Base-by-base conservation (phyloP, 2,329 filamentous ascomycete species). In the Sporothrix dimorphospora region DNA sequence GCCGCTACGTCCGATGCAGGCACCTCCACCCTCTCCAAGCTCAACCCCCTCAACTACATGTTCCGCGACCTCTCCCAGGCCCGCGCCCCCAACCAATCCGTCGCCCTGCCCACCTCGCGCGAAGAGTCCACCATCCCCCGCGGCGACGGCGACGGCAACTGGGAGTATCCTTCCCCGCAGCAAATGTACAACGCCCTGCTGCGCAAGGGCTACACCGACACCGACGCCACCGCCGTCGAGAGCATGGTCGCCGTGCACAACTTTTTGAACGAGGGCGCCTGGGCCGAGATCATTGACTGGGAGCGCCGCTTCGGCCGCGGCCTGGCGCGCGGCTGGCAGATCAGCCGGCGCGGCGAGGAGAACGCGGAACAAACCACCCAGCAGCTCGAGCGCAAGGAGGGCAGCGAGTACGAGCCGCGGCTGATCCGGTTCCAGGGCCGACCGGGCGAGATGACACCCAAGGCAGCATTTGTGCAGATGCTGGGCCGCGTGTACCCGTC, bases 131-230 rank as follows among this genome's bases (percentile, higher is more conserved):
- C 94, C 0, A 99, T 99, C 77, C 96, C 96, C n/a, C 92, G 92
- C 76, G 93, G 92, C 78, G 90, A 92, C 73, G 87, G 89, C 65
- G 87, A 90, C 69, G 89, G 90, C 63, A 97, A 93, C 78, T 99
- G 96, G 96, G 96, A 98, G 82, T 99, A 99, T 80, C 96, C 96
- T 0, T 98, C 94, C 0, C 95, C 96, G 0, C 96, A 99, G 83
- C 96, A 99, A 82, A 99, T 99, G 96, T 99, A 98, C 86, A 98
- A 99, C 79, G 96, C 96, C 8, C 91, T 99, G 83, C 84, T 98
- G 74, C 91, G 96, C 75, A 99, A 99, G 82, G 96, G 96, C 72
- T 96, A 98, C 82, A 94, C 92, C 0, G 94, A 98, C 80, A 98
- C 96, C 0, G 94, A 97, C 71, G 89, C 94, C 71, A 96, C 95